Conservation (phyloP, 2,329 filamentous ascomycete genomes). For the Colletotrichum sp. region DNA sequence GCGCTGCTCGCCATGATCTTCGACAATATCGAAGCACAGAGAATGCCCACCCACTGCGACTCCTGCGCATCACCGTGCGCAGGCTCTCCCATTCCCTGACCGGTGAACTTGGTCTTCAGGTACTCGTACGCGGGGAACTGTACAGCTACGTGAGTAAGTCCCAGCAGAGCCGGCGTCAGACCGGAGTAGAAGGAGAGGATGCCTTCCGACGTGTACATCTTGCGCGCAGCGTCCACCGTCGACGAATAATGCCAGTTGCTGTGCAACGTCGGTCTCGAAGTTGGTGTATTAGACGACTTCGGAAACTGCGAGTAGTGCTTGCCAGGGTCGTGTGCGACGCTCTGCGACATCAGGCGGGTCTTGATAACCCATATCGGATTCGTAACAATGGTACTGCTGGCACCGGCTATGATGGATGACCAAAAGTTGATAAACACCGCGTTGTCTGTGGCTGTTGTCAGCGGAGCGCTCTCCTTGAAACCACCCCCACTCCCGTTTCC, state of each 20-base stretch:
- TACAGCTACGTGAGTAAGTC: slow-evolving; percentile 92
- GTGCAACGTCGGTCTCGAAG: slow-evolving; percentile 59
- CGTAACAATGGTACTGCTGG: slow-evolving; percentile 90
- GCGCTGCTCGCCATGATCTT: slow-evolving; percentile 94
- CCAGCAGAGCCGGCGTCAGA: slow-evolving; percentile 87
- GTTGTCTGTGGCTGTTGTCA: slow-evolving; percentile 61
- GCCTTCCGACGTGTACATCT: slow-evolving; percentile 95
- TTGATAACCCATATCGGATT: slow-evolving; percentile 99
- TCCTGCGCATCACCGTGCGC: slow-evolving; percentile 57
- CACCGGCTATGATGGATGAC: slow-evolving; percentile 89
- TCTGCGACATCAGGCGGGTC: slow-evolving; percentile 96
- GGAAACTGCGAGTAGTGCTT: slow-evolving; percentile 51
- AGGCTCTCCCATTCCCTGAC: slow-evolving; percentile 81
- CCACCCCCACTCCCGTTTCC: not conserved
- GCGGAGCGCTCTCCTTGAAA: not conserved
- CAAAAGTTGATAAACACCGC: slow-evolving; percentile 81
- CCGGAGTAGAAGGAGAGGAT: slow-evolving; percentile 93
- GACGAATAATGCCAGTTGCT: slow-evolving; percentile 91
- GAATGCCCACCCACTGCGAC: slow-evolving; percentile 82
- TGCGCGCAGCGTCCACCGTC: slow-evolving; percentile 88
- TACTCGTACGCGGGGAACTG: slow-evolving; percentile 97
- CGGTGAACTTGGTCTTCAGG: slow-evolving; percentile 89
- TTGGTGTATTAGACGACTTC: slow-evolving; percentile 58
- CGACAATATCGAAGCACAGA: slow-evolving; percentile 88
- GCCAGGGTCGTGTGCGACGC: slow-evolving; percentile 55